Base-by-base conservation (phyloP, 345 rosid species). In the Linum trigynum region DNA sequence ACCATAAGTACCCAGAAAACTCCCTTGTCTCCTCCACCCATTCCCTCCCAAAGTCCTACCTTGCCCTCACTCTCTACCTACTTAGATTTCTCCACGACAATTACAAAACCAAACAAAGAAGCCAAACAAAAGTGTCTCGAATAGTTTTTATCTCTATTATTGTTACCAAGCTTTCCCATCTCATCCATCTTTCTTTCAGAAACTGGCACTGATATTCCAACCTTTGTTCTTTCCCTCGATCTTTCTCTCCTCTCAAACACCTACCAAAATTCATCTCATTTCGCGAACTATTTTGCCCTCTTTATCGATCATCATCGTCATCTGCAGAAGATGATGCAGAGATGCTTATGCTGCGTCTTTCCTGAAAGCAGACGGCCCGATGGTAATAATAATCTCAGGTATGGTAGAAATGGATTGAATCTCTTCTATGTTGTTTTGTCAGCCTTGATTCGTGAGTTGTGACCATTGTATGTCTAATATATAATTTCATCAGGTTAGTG, bases 351-450 rank as follows among this genome's bases (percentile, higher is more conserved):
- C 37, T 61, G 39, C 37, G 63, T 61, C 63, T 61, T 38, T 36
- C 63, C 63, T 10, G 15, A n/a, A 14, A 61, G 39, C 37, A 61
- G 15, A 61, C 57, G 32, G 32, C 0, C 50, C 4, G 8, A 32
- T 39, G 67, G 72, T 23, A 23, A 23, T 23, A 23, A 23, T 45
- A 60, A 71, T 59, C 65, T n/a, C 67, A 61, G 78, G 81, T 73
- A 38, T 35, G 4, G 68, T 4, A 5, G 11, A 23, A 23, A 23
- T 23, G 32, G 32, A 23, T 23, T 58, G n/a, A 35, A 32, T 56
- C 42, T 23, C 32, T 36, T 5, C 12, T 42, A 39, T 15, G 6
- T 3, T 45, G 58, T 2, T 3, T 0, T 23, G 32, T 23, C 32
- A 23, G 32, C 32, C 32, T 23, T 23, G 32, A 23, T 23, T 23